Evolutionary conservation across 2,329 filamentous ascomycete genomes (phyloP), one percentile per base, ranked within the genome.

Genomic region (Nemania sp.): DNA sequence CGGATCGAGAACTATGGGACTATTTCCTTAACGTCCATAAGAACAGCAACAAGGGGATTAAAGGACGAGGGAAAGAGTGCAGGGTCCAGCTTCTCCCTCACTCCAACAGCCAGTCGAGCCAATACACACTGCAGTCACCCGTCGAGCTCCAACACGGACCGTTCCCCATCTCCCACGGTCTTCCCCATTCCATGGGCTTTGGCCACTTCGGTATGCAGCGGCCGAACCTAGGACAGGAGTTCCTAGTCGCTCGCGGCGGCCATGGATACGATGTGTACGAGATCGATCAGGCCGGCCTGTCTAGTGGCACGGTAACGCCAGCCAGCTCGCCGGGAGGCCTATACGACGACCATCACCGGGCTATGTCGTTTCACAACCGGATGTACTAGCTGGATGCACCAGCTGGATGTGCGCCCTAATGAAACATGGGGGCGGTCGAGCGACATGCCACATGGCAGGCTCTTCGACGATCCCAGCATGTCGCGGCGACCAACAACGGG

Each of bases 1-100:
- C 82, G 5, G 93, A 98, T 75, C 90, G 88, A 69, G 90, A 93
- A 67, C 84, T 98, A 58, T 93, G 92, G 84, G 88, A 92, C 73
- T 97, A 97, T 81, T 96, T 98, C 77, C 87, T 90, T 3, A 86
- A 86, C 0, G 85, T 97, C n/a, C 98, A 97, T 86, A 97, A 97
- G 84, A 97, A 98, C 82, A 94, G 92, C 82, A 98, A 98, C 86
- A 97, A 97, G 80, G 96, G 96, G 1, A 98, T 98, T 84, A 98
- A 98, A 81, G 96, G 96, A 11, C 90, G 96, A 53, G 96, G 96
- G 51, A 96, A 95, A 78, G 92, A 94, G 73, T 86, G 93, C 64
- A 89, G 89, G 66, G 91, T 94, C 62, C 78, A 78, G 53, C 72
- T 73, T 27, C 53, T 70, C 18, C 52, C 66, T 56, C 73, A 62